Evolutionary conservation across 2,329 filamentous ascomycete genomes (phyloP).

Genomic region (Cadophora sp.): DNA sequence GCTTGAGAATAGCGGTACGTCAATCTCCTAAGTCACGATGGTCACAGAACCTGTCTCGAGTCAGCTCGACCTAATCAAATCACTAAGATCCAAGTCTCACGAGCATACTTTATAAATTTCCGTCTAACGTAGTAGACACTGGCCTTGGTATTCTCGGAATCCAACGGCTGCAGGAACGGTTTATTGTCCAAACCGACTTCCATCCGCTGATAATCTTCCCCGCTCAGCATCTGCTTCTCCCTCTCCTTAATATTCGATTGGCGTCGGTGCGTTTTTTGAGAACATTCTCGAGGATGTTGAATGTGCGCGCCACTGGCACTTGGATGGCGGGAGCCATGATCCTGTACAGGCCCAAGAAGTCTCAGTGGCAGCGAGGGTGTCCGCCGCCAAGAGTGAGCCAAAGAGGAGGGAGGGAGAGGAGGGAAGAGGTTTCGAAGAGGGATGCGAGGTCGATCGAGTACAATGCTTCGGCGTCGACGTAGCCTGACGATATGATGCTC

Average conservation of each 20-base stretch:
- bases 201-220: conserved; percentile 28
- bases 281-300: conserved; percentile 26
- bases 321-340: conserved; percentile 25
- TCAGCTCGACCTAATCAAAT: neutral
- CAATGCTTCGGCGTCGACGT: conserved; percentile 16
- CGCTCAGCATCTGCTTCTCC: conserved; percentile 22
- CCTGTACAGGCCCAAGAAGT: conserved; percentile 12
- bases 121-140: conserved; percentile 36
- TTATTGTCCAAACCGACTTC: conserved; percentile 31
- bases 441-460: conserved; percentile 17
- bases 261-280: conserved; percentile 22
- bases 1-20: conserved; percentile 27
- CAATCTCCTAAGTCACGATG: conserved; percentile 23
- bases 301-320: conserved; percentile 20
- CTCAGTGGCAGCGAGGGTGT: conserved; percentile 10
- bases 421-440: too few relatives aligned
- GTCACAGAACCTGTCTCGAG: conserved; percentile 20
- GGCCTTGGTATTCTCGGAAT: conserved; percentile 33
- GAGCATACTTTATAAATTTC: conserved; percentile 34
- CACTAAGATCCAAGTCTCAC: conserved; percentile 2
- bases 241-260: conserved; percentile 27
- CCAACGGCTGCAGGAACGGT: conserved; percentile 27
- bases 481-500: conserved; percentile 10
- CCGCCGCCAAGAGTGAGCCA: conserved; percentile 15
- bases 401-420: conserved; percentile 12